Percentiles rank a stretch among this genome's conserved stretches.
Conservation (phyloP, 306 rosid genomes). For the Malus orientalis region DNA sequence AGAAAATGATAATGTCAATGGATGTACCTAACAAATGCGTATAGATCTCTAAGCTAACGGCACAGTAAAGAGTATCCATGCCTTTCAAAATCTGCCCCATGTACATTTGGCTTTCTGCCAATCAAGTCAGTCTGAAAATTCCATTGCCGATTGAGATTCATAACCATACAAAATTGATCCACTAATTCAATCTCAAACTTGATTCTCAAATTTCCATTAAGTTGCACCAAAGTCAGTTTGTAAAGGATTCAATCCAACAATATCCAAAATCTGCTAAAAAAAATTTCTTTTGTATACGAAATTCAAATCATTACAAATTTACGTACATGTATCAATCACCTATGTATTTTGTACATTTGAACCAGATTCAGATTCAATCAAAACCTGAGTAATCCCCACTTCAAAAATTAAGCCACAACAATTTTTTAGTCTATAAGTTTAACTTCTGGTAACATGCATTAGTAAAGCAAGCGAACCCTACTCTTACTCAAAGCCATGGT, state of each 20-base stretch:
- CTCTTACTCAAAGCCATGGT: neutral
- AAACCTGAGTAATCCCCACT: neutral
- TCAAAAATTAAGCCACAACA: neutral
- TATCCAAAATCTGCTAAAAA: neutral
- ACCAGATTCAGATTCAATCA: neutral
- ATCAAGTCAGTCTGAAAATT: neutral
- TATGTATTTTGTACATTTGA: neutral
- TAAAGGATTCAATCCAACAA: neutral
- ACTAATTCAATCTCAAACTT: neutral
- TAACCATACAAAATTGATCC: neutral
- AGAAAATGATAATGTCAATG: neutral
- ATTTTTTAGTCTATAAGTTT: neutral
- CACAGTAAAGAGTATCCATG: too few relatives aligned
- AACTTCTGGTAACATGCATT: neutral
- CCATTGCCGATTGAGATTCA: neutral
- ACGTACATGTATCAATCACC: neutral
- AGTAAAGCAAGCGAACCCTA: neutral
- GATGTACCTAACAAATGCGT: neutral
- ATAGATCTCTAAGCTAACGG: too few relatives aligned
- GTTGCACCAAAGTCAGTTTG: neutral
- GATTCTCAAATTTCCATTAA: neutral
- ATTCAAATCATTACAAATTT: neutral
- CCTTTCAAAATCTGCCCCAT: neutral
- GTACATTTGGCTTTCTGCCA: neutral
- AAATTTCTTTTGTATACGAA: neutral